A percentile compares a stretch with the other conserved stretches of the same genome.
These are phyloP conservation scores for Staphylotrichum tortipilum DNA, from an alignment of 495 filamentous ascomycete species.

Conservation along the genomic window DNA sequence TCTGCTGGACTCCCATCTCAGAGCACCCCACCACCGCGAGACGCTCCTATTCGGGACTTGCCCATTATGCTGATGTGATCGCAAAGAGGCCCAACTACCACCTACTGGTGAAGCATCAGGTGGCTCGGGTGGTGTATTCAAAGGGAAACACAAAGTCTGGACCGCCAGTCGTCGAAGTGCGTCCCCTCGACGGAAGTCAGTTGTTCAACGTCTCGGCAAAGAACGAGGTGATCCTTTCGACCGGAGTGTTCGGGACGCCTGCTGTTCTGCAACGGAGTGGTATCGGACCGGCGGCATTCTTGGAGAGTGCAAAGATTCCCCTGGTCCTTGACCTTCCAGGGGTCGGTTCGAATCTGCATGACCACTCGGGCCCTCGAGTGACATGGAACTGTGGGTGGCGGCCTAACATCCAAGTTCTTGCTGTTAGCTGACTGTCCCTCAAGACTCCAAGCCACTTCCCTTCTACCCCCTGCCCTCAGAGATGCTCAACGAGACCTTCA, in stretches of 20 bases:
- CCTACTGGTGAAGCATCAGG: constrained; percentile 23
- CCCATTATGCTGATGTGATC: constrained; percentile 26
- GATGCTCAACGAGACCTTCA: constrained; percentile 16
- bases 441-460: constrained; percentile 9
- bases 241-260: constrained; percentile 14
- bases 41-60: constrained; percentile 30
- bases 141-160: neutral
- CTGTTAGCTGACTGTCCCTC: neutral
- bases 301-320: constrained; percentile 6
- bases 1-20: constrained; percentile 21
- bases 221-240: constrained; percentile 17
- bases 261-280: constrained; percentile 17
- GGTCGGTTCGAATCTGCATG: constrained; percentile 19
- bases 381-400: constrained; percentile 11
- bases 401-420: no score
- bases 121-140: constrained; percentile 13
- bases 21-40: constrained; percentile 25
- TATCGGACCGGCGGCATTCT: constrained; percentile 12
- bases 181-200: constrained; percentile 2
- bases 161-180: constrained; percentile 13
- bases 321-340: constrained; percentile 16
- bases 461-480: constrained; percentile 9
- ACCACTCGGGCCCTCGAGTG: constrained; percentile 16
- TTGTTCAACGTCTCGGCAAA: constrained; percentile 8
- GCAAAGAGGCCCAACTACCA: constrained; percentile 26